Percentiles rank a stretch among this genome's conserved stretches.
Conservation (phyloP, 257 asterid species). For the Gentiana straminea region DNA sequence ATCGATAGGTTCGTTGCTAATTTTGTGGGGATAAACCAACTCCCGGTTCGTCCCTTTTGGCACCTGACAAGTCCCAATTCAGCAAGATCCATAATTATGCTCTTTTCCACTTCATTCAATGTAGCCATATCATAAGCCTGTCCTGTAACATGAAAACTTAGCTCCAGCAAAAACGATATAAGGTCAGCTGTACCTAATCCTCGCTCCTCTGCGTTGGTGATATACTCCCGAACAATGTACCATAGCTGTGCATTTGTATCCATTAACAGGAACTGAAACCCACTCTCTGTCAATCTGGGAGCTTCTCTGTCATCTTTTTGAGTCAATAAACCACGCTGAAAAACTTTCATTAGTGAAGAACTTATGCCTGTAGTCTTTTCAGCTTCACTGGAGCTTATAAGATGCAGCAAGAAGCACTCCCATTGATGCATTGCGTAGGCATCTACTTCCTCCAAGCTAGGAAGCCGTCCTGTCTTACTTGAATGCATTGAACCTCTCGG, state of each 20-base stretch:
- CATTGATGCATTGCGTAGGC: slow-evolving; percentile 80
- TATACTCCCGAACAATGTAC: slow-evolving; percentile 98
- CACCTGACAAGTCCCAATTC: slow-evolving; percentile 81
- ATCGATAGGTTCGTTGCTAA: slow-evolving; percentile 92
- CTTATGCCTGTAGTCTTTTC: slow-evolving; percentile 77
- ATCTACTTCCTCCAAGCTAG: slow-evolving; percentile 78
- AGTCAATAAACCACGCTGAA: slow-evolving; percentile 89
- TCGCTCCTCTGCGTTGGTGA: slow-evolving; percentile 82
- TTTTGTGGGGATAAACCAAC: slow-evolving; percentile 97
- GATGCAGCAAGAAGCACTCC: slow-evolving; percentile 98
- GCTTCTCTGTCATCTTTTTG: slow-evolving; percentile 91
- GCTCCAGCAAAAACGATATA: slow-evolving; percentile 85
- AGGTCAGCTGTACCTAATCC: slow-evolving; percentile 96
- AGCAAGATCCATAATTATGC: slow-evolving; percentile 69
- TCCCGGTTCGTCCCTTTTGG: slow-evolving; percentile 64
- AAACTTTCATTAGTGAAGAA: slow-evolving; percentile 90
- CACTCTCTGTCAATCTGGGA: slow-evolving; percentile 81
- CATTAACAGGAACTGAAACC: slow-evolving; percentile 99
- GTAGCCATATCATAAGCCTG: slow-evolving; percentile 88
- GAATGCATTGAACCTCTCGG: slow-evolving; percentile 95
- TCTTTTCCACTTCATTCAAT: slow-evolving; percentile 56
- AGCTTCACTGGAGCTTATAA: slow-evolving; percentile 77
- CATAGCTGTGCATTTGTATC: slow-evolving; percentile 97
- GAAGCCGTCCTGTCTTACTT: slow-evolving; percentile 74
- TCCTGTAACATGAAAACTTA: slow-evolving; percentile 93